These are phyloP conservation scores for Hypomyces rosellus DNA, from an alignment of 2,329 filamentous ascomycete genomes.

Conservation along the genomic window DNA sequence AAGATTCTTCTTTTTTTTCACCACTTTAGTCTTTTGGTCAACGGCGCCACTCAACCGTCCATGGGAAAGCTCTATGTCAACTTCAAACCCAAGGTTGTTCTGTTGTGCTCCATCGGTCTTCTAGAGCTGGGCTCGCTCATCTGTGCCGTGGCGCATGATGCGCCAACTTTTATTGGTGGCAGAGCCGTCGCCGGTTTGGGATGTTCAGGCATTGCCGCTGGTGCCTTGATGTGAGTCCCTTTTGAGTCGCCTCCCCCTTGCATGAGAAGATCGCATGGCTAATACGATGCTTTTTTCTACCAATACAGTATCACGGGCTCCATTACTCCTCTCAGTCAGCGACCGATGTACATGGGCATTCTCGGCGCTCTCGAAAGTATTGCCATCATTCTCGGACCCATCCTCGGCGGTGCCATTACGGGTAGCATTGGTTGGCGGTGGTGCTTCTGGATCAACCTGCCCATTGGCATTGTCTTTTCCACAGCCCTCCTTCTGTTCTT, in stretches of 20 bases:
- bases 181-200: constrained; percentile 3
- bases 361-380: constrained; percentile 1
- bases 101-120: no score
- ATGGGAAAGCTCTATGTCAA: no score
- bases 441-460: constrained; percentile 4
- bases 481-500: no score
- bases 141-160: constrained; percentile 4
- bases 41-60: no score
- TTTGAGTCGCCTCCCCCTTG: no score
- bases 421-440: constrained; percentile 3
- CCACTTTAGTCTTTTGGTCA: no score
- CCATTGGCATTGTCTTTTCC: background rate
- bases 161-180: background rate
- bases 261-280: no score
- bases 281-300: no score
- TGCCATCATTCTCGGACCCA: constrained; percentile 5
- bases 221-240: background rate
- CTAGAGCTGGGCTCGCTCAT: background rate
- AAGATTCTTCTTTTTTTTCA: no score
- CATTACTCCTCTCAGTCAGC: no score
- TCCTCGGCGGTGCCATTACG: constrained; percentile 5
- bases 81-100: no score
- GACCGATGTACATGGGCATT: constrained; percentile 1
- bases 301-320: no score
- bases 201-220: constrained; percentile 1